Evolutionary conservation across 192 early-diverging fungal genomes (phyloP).

Genomic region (Rhizoclosmatium sp.): DNA sequence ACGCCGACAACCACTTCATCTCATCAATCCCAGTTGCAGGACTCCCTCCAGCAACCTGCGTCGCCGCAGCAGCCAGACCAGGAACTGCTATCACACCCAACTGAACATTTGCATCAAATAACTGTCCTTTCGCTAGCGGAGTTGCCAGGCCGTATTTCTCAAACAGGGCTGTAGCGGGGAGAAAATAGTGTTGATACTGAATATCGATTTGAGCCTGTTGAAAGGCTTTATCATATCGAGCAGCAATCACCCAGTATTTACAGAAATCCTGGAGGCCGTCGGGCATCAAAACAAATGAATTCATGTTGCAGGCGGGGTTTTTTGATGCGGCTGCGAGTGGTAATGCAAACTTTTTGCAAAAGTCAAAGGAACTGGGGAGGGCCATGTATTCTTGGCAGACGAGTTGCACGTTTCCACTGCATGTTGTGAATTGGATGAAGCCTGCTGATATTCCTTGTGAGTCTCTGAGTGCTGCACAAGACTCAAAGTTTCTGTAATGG

Average conservation of each 20-base stretch:
- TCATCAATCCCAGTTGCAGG: not conserved
- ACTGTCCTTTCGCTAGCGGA: conserved; percentile 8
- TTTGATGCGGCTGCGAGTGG: not conserved
- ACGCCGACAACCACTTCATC: conserved; percentile 5
- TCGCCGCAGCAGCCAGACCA: not conserved
- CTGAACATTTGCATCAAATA: conserved; percentile 37
- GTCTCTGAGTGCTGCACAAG: conserved; percentile 7
- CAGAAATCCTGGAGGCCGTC: conserved; percentile 21
- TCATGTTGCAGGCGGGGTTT: not conserved
- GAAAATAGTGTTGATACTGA: conserved; percentile 18
- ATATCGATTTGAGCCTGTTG: conserved; percentile 5
- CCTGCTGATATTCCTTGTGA: conserved; percentile 40
- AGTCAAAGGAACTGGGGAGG: not conserved
- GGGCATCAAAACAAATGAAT: not conserved
- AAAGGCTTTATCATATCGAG: not conserved
- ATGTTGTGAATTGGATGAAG: conserved; percentile 41
- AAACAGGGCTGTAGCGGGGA: not conserved
- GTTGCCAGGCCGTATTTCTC: not conserved
- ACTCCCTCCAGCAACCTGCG: conserved; percentile 7
- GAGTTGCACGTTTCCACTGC: conserved; percentile 8
- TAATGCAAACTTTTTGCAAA: not conserved
- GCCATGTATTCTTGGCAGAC: conserved; percentile 25
- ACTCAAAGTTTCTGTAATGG: not conserved
- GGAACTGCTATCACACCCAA: not conserved
- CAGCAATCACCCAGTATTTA: conserved; percentile 9